Conservation (phyloP, 176 grass and related monocot species). For the Oryza glaberrima region DNA sequence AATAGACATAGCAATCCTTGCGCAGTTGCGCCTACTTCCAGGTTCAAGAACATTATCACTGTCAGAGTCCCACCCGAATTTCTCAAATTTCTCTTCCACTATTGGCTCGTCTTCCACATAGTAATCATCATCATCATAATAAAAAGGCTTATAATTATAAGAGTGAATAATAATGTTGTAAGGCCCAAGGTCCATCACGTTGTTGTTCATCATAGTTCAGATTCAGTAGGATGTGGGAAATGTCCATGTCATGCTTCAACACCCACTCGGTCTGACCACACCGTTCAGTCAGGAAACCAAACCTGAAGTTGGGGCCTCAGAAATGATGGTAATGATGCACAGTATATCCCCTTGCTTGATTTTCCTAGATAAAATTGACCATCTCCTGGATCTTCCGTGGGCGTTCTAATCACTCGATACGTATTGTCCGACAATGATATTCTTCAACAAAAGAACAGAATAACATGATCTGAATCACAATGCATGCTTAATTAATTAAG, state of each 20-base stretch:
- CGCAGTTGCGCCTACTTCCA: no score
- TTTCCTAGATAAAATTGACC: constrained; percentile 1
- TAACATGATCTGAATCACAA: background rate
- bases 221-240: background rate
- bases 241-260: background rate
- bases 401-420: constrained; percentile 20
- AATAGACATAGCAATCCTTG: no score
- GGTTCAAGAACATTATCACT: no score
- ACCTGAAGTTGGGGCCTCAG: background rate
- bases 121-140: no score
- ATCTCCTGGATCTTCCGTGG: background rate
- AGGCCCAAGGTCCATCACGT: no score
- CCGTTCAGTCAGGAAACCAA: background rate
- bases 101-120: no score
- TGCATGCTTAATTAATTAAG: no score
- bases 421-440: constrained; percentile 16
- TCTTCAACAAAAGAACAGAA: background rate
- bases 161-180: background rate
- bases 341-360: constrained; percentile 33
- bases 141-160: no score
- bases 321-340: constrained; percentile 30
- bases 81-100: no score
- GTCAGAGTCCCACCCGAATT: no score
- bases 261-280: constrained; percentile 8
- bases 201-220: no score